Percentiles rank a stretch among this genome's conserved stretches.
Conservation (phyloP, 129 eudicot genomes). For the Flaveria sonorensis region DNA sequence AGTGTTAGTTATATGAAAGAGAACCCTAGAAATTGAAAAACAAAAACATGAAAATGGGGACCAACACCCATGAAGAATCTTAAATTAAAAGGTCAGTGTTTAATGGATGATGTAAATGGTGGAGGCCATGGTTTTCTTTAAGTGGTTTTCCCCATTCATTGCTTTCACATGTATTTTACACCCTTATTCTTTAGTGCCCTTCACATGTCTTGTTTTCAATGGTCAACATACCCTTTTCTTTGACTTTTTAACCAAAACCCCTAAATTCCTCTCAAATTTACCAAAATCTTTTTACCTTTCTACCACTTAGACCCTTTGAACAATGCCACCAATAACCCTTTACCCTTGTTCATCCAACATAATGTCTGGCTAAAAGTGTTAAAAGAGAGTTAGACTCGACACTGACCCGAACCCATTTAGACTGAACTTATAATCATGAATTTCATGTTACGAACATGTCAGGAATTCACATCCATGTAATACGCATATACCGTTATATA, state of each 20-base stretch:
- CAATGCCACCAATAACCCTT: constrained; percentile 7
- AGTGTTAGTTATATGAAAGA: neutral
- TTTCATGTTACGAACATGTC: neutral
- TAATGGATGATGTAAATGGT: constrained; percentile 43
- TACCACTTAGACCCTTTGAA: constrained; percentile 17
- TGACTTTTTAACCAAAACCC: constrained; percentile 32
- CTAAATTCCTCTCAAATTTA: constrained; percentile 1
- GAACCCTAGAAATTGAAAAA: constrained; percentile 30
- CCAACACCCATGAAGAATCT: constrained; percentile 45
- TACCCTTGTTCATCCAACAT: neutral
- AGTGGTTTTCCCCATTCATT: constrained; percentile 48
- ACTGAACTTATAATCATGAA: neutral
- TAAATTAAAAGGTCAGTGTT: constrained; percentile 37
- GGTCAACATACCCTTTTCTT: constrained; percentile 33
- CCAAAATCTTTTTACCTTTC: constrained; percentile 22
- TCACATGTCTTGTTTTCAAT: constrained; percentile 43
- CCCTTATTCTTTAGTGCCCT: constrained; percentile 45
- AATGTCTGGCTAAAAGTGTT: neutral
- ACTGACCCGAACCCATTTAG: neutral
- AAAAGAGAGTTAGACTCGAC: neutral
- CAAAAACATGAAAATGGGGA: constrained; percentile 39
- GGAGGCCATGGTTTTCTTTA: constrained; percentile 42
- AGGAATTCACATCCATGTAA: neutral
- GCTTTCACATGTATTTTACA: constrained; percentile 42
- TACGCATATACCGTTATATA: constrained; percentile 21